A percentile compares a stretch with the other conserved stretches of the same genome.
Conservation (phyloP, 2,329 filamentous ascomycete species). For the Davidsoniella neocaledoniae region DNA sequence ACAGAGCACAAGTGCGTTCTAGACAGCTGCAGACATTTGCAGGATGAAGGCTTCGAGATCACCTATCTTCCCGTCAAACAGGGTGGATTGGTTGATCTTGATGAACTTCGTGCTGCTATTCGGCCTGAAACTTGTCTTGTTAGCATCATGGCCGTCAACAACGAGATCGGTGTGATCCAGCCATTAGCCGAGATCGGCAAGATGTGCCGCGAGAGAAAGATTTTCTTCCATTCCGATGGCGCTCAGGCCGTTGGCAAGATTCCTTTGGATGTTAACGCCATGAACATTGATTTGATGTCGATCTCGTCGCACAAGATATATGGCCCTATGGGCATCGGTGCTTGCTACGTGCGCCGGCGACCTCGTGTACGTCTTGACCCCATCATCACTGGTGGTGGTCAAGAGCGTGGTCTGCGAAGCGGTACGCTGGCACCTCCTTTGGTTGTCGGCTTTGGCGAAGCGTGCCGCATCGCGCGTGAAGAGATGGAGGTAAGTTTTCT, state of each 20-base stretch:
- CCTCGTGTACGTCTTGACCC: constrained; percentile 89
- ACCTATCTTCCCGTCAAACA: constrained; percentile 88
- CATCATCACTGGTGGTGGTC: constrained; percentile 88
- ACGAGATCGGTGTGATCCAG: constrained; percentile 98
- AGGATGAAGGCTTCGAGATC: constrained; percentile 90
- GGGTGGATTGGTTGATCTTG: constrained; percentile 72
- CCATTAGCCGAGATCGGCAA: constrained; percentile 85
- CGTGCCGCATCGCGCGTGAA: constrained; percentile 76
- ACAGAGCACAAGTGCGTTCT: constrained; percentile 99
- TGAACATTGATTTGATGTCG: constrained; percentile 98
- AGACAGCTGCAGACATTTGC: constrained; percentile 89
- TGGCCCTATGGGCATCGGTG: constrained; percentile 90
- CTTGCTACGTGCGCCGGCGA: constrained; percentile 84
- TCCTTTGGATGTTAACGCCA: constrained; percentile 85
- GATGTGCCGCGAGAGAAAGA: constrained; percentile 76
- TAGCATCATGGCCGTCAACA: constrained; percentile 98
- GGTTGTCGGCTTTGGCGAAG: constrained; percentile 86
- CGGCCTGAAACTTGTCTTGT: constrained; percentile 81
- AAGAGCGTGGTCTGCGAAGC: constrained; percentile 87
- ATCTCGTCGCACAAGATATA: constrained; percentile 99
- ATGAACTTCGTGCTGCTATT: constrained; percentile 74
- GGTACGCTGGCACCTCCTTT: constrained; percentile 82
- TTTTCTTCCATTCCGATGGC: constrained; percentile 95
- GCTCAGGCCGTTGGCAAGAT: constrained; percentile 99
- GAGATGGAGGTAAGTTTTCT: constrained; percentile 65